Base-by-base conservation (phyloP, 805 yeast genomes). In the Zygotorulaspora danielsina region DNA sequence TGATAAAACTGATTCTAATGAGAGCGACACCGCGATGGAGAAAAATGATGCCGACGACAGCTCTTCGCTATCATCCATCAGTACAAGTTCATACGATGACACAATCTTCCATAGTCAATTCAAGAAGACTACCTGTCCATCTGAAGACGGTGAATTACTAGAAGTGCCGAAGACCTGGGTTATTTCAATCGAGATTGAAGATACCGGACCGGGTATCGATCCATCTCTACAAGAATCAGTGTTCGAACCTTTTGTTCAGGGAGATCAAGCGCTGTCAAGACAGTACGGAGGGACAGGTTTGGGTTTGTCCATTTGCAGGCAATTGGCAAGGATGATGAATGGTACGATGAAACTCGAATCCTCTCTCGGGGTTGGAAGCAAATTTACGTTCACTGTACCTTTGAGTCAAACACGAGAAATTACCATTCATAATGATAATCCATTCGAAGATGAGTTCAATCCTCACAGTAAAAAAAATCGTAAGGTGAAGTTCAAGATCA, bases 171-270 rank as follows among this genome's bases (percentile, higher is more conserved):
- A 58, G 31, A 59, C 56, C 3, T 67, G 68, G 71, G 72, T 65
- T 0, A 59, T 68, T 32, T 31, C 52, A 46, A 75, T 89, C 35
- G 78, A 78, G 42, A 96, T 90, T 9, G 72, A 71, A 25, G 98
- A 90, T 59, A 86, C 95, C 0, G 97, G 98, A 3, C 89, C 97
- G 0, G 98, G 98, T 44, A 89, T 90, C 38, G 94, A 86, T 28
- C 79, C 81, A 10, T 78, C 81, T 1, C 63, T 88, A 39, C 96
- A 85, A 54, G 79, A 79, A 31, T 78, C 83, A 45, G 94, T 90
- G 1, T 90, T 90, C 61, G 97, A 93, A 54, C 97, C 97, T 1
- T 90, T 90, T 67, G 88, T 89, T 13, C 98, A 90, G 65, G 98
- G 97, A 38, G 97, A 90, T 56, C 96, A 88, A 61, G 87, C 96